These are phyloP conservation scores for Adansonia digitata DNA, from an alignment of 345 rosid species.

Conservation along the genomic window DNA sequence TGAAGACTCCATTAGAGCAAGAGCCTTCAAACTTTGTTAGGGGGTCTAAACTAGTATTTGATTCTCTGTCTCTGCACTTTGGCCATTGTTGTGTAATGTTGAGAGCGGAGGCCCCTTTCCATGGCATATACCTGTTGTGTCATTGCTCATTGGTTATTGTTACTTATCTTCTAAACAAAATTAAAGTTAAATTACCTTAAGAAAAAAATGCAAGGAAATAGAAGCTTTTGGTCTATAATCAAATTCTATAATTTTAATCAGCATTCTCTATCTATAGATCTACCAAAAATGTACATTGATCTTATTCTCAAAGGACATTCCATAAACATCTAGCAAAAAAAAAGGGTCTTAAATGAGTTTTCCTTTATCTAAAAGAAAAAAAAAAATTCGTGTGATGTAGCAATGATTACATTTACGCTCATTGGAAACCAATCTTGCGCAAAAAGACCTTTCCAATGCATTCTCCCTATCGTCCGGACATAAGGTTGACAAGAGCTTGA, in stretches of 20 bases:
- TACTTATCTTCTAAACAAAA: background rate
- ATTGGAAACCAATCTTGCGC: background rate
- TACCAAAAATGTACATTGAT: background rate
- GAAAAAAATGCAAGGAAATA: background rate
- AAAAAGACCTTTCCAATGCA: background rate
- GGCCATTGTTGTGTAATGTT: no score
- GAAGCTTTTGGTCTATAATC: background rate
- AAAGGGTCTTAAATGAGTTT: background rate
- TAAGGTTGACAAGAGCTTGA: constrained; percentile 60
- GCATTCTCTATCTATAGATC: no score
- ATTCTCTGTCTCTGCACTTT: no score
- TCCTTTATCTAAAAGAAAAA: background rate
- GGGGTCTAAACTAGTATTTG: no score
- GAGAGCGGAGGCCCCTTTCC: no score
- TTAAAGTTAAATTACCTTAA: background rate
- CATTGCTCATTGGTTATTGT: background rate
- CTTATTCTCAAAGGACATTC: background rate
- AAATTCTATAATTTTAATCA: no score
- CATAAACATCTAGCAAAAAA: background rate
- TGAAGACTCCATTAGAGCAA: no score
- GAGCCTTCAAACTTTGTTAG: no score
- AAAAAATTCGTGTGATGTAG: background rate
- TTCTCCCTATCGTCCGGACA: constrained; percentile 53
- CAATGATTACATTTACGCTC: background rate
- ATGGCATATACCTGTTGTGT: background rate